These are phyloP conservation scores for Candida sojae DNA, from an alignment of 1,139 yeast species.

Conservation along the genomic window DNA sequence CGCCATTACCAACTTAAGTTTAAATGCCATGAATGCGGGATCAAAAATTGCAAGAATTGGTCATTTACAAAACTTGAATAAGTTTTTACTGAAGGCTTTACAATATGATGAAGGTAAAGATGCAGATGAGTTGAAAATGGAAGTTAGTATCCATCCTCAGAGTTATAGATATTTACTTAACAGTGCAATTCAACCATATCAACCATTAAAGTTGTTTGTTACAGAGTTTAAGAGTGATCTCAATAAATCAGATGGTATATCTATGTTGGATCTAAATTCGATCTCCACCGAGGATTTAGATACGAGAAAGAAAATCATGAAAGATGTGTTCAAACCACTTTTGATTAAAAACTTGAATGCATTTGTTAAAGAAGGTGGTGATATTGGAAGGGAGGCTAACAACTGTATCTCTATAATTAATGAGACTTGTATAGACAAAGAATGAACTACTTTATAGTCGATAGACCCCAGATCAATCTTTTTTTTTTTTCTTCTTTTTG, in stretches of 20 bases:
- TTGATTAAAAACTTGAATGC: slow-evolving; percentile 53
- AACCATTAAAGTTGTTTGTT: slow-evolving; percentile 55
- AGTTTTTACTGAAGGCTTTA: slow-evolving; percentile 40
- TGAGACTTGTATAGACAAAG: neutral
- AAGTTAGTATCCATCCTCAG: slow-evolving; percentile 39
- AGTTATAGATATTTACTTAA: slow-evolving; percentile 57
- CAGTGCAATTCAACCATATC: slow-evolving; percentile 48
- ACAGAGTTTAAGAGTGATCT: slow-evolving; percentile 22
- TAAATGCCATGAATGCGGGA: slow-evolving; percentile 33
- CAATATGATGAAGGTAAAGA: slow-evolving; percentile 22
- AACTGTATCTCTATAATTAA: slow-evolving; percentile 19
- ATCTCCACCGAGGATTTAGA: slow-evolving; percentile 56
- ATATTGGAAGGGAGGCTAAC: slow-evolving; percentile 62
- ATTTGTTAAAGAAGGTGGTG: slow-evolving; percentile 73
- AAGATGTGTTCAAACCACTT: slow-evolving; percentile 53
- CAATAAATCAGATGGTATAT: slow-evolving; percentile 26
- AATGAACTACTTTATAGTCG: neutral
- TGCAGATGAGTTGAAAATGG: slow-evolving; percentile 6
- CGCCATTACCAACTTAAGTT: slow-evolving; percentile 45
- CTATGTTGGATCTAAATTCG: slow-evolving; percentile 32
- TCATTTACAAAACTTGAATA: slow-evolving; percentile 46
- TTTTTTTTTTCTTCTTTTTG: neutral
- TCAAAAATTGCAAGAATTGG: slow-evolving; percentile 40
- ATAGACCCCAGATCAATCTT: neutral
- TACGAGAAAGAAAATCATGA: slow-evolving; percentile 59